Evolutionary conservation across 1,284 basidiomycete species (phyloP).

Genomic region (Xerocomus minutiporus): DNA sequence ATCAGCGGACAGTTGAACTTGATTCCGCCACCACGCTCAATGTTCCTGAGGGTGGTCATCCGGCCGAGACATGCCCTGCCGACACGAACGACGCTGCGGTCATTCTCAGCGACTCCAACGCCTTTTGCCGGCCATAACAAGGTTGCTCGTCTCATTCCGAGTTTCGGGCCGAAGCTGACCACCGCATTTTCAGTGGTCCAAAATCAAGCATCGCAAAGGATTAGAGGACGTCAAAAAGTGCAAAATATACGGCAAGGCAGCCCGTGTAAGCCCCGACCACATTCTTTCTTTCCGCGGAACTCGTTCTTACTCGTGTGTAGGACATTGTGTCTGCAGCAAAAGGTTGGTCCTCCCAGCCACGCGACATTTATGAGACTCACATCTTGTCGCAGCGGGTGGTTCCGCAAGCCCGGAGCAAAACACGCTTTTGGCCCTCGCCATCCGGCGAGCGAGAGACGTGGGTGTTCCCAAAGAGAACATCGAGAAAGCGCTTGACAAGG

Average conservation of each 20-base stretch:
- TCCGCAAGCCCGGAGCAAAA: constrained; percentile 66
- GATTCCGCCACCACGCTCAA: neutral
- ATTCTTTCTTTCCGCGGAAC: neutral
- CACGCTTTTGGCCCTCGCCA: constrained; percentile 51
- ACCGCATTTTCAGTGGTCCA: constrained; percentile 63
- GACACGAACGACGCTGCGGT: constrained; percentile 20
- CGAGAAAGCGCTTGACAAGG: constrained; percentile 66
- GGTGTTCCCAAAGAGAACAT: constrained; percentile 79
- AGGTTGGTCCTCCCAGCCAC: constrained; percentile 39
- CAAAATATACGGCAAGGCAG: constrained; percentile 54
- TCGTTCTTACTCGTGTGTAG: constrained; percentile 35
- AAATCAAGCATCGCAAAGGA: constrained; percentile 82
- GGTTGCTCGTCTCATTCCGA: constrained; percentile 31
- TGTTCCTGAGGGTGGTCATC: constrained; percentile 12
- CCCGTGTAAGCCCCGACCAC: constrained; percentile 44
- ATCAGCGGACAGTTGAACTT: too few species aligned
- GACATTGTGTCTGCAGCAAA: constrained; percentile 68
- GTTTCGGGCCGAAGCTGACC: constrained; percentile 5
- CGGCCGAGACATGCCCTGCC: constrained; percentile 1
- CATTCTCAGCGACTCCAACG: constrained; percentile 37
- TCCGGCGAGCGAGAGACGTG: constrained; percentile 59
- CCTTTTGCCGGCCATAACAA: constrained; percentile 63
- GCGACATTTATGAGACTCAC: neutral
- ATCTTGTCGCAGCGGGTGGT: constrained; percentile 47
- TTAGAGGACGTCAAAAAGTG: constrained; percentile 65